Evolutionary conservation across 2,329 filamentous ascomycete genomes (phyloP).

Genomic region (Xylariaceae sp.): DNA sequence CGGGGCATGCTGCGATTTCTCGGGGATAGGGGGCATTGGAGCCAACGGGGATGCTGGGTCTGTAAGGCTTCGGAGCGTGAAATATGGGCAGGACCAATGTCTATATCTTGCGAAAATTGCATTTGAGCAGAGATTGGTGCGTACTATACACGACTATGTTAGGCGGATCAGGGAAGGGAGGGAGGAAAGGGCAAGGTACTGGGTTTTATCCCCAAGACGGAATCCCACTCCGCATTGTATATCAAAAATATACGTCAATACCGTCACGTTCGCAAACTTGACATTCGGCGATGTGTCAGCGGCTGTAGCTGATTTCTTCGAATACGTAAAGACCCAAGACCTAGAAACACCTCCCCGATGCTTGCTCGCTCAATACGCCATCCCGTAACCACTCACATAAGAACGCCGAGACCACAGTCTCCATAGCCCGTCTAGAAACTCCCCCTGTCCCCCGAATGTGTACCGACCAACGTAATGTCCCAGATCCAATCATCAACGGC

Average conservation of each 20-base stretch:
- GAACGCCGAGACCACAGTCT: no score
- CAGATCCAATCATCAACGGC: neutral
- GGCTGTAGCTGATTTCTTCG: slow-evolving; percentile 12
- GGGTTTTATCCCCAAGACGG: slow-evolving; percentile 1
- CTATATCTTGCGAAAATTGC: neutral
- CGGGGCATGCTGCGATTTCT: neutral
- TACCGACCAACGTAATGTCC: neutral
- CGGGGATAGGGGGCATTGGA: neutral
- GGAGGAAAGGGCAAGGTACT: neutral
- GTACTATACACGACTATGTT: neutral
- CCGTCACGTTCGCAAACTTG: slow-evolving; percentile 10
- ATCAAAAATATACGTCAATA: slow-evolving; percentile 13
- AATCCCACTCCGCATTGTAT: slow-evolving; percentile 11
- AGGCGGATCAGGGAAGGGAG: neutral
- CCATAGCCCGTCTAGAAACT: no score
- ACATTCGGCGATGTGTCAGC: slow-evolving; percentile 1
- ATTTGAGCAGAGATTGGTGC: neutral
- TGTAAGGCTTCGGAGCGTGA: neutral
- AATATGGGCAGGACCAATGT: neutral
- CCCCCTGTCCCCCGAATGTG: no score
- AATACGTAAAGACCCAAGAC: neutral
- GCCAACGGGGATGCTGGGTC: neutral
- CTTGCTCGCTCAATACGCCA: neutral
- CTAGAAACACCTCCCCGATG: no score
- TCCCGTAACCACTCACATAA: no score